Percentiles rank a stretch among this genome's conserved stretches.
These are phyloP conservation scores for Teratosphaeria gauchensis DNA, from an alignment of 2,329 filamentous ascomycete genomes.

Conservation along the genomic window DNA sequence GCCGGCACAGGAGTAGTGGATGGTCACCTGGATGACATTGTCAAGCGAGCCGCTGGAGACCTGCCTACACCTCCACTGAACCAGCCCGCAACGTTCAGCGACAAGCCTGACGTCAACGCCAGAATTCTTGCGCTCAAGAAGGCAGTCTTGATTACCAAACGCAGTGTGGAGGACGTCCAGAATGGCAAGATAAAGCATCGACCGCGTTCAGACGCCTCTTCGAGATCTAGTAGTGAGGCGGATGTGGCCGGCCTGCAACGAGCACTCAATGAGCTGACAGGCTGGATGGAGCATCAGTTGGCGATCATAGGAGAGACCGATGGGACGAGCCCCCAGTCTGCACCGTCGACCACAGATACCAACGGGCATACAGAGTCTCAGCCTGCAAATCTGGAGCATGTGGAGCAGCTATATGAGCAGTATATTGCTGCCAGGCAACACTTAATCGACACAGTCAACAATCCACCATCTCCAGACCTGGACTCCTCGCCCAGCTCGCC, in stretches of 20 bases:
- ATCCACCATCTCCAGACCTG: constrained; percentile 1
- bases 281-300: constrained; percentile 25
- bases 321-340: neutral
- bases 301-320: constrained; percentile 20
- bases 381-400: constrained; percentile 8
- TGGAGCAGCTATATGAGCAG: constrained; percentile 18
- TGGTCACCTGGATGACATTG: constrained; percentile 17
- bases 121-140: constrained; percentile 22
- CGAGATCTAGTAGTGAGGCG: constrained; percentile 4
- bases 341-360: neutral
- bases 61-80: constrained; percentile 15
- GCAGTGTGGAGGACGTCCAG: constrained; percentile 8
- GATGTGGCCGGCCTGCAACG: constrained; percentile 20
- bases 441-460: constrained; percentile 15
- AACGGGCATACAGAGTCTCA: neutral
- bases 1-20: constrained; percentile 8
- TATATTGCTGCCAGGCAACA: constrained; percentile 17
- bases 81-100: constrained; percentile 7
- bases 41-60: constrained; percentile 19
- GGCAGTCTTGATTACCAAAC: constrained; percentile 17
- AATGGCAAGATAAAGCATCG: constrained; percentile 2
- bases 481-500: constrained; percentile 1
- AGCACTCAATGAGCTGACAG: constrained; percentile 22
- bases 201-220: neutral
- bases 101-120: constrained; percentile 14